Percentiles rank a stretch among this genome's conserved stretches.
Conservation (phyloP, 331 rosid genomes). For the Saraca asoca region DNA sequence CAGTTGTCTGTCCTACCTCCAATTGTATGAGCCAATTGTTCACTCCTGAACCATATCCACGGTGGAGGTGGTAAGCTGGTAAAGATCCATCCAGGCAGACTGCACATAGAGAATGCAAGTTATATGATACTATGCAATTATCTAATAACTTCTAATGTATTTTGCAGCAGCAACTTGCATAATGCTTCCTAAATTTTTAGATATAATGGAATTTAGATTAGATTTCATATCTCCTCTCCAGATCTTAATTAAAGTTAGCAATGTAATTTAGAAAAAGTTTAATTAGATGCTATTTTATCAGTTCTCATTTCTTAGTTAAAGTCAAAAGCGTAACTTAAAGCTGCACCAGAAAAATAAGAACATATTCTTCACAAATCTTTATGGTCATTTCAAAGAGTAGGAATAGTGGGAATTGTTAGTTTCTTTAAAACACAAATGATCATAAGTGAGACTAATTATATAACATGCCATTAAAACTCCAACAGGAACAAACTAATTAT, state of each 20-base stretch:
- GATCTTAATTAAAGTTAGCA: constrained; percentile 25
- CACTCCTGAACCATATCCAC: constrained; percentile 68
- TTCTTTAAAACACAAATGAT: constrained; percentile 13
- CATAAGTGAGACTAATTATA: not conserved
- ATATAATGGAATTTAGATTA: not conserved
- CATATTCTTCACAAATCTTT: not conserved
- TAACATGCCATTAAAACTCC: not conserved
- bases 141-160: constrained; percentile 7
- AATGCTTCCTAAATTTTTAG: constrained; percentile 16
- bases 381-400: constrained; percentile 4
- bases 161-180: constrained; percentile 32
- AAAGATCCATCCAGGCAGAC: constrained; percentile 86
- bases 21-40: constrained; percentile 74
- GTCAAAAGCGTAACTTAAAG: not conserved
- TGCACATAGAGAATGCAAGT: constrained; percentile 38
- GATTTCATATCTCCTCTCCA: constrained; percentile 8
- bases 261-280: constrained; percentile 20
- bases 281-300: constrained; percentile 27
- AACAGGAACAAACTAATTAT: constrained; percentile 25
- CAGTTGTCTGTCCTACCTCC: constrained; percentile 53
- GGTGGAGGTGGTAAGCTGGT: constrained; percentile 79
- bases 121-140: constrained; percentile 26
- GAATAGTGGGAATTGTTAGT: constrained; percentile 7
- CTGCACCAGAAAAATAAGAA: not conserved
- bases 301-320: constrained; percentile 40